Conservation (phyloP, 805 yeast genomes). For the Candida glaebosa region DNA sequence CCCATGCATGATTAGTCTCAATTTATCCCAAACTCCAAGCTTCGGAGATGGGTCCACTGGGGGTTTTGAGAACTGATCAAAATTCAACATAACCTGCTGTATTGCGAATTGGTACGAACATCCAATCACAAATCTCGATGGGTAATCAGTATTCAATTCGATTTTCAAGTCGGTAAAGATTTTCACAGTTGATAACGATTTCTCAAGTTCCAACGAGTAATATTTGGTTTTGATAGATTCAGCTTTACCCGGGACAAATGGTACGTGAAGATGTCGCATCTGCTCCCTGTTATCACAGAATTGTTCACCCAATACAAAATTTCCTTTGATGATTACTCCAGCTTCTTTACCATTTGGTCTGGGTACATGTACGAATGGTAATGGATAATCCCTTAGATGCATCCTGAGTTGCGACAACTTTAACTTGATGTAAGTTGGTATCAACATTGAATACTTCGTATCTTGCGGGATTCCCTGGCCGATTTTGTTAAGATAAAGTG, state of each 20-base stretch:
- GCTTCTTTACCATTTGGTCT: conserved; percentile 23
- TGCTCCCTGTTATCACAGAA: conserved; percentile 48
- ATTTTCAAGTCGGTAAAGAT: conserved; percentile 60
- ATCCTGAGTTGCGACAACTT: conserved; percentile 58
- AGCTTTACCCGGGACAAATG: conserved; percentile 20
- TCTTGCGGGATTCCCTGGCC: conserved; percentile 85
- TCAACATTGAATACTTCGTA: conserved; percentile 59
- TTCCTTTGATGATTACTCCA: conserved; percentile 47
- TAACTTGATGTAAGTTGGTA: conserved; percentile 62
- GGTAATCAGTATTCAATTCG: conserved; percentile 48
- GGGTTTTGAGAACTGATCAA: conserved; percentile 85
- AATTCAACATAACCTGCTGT: conserved; percentile 70
- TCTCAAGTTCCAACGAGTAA: conserved; percentile 62
- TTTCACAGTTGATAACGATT: conserved; percentile 75
- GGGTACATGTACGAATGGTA: conserved; percentile 79
- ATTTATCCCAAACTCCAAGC: conserved; percentile 91
- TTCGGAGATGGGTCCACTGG: conserved; percentile 83
- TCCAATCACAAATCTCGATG: conserved; percentile 80
- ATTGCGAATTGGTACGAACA: conserved; percentile 80
- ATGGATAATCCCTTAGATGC: conserved; percentile 80
- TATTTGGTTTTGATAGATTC: conserved; percentile 18
- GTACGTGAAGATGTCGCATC: conserved; percentile 58
- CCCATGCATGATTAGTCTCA: conserved; percentile 75
- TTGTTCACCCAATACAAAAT: conserved; percentile 67
- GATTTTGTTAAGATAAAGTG: conserved; percentile 60